These are phyloP conservation scores for Choanephora cucurbitarum DNA, from an alignment of 371 early-diverging fungal species.

Conservation along the genomic window DNA sequence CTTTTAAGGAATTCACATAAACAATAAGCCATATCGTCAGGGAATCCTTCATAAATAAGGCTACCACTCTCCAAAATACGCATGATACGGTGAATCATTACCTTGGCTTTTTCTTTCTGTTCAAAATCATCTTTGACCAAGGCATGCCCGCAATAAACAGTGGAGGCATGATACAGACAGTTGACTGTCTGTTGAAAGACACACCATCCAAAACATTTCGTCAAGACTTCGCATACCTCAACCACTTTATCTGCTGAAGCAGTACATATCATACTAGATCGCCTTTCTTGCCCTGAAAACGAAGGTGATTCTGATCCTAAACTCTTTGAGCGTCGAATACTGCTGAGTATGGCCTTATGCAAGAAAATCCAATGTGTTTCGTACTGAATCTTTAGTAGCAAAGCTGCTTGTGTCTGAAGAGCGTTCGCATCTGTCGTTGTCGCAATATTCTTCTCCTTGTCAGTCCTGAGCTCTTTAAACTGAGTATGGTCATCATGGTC, in stretches of 20 bases:
- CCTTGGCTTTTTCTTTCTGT: slow-evolving; percentile 12
- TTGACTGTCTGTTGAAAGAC: slow-evolving; percentile 33
- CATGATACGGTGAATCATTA: slow-evolving; percentile 32
- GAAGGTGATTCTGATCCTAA: slow-evolving; percentile 5
- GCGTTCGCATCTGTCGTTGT: slow-evolving; percentile 15
- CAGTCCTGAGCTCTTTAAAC: background rate
- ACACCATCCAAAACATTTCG: slow-evolving; percentile 36
- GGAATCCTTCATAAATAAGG: slow-evolving; percentile 34
- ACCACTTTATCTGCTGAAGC: slow-evolving; percentile 29
- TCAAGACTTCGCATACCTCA: slow-evolving; percentile 26
- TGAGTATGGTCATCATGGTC: slow-evolving; percentile 9
- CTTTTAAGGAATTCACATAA: slow-evolving; percentile 31
- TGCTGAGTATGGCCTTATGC: slow-evolving; percentile 29
- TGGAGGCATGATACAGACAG: slow-evolving; percentile 41
- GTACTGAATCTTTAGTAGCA: slow-evolving; percentile 34
- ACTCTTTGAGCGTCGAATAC: slow-evolving; percentile 7
- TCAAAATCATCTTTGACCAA: slow-evolving; percentile 15
- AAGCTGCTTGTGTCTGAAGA: slow-evolving; percentile 23
- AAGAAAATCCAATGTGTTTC: slow-evolving; percentile 34
- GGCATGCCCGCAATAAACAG: slow-evolving; percentile 35
- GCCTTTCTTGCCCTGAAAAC: slow-evolving; percentile 12
- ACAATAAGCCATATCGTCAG: slow-evolving; percentile 31
- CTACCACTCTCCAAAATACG: slow-evolving; percentile 18
- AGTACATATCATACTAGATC: slow-evolving; percentile 23
- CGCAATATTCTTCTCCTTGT: slow-evolving; percentile 1